Percentiles rank a stretch among this genome's conserved stretches.
phyloP scores from a whole-genome alignment of 2,329 filamentous ascomycete species.

The Pseudonectria foliicola region DNA sequence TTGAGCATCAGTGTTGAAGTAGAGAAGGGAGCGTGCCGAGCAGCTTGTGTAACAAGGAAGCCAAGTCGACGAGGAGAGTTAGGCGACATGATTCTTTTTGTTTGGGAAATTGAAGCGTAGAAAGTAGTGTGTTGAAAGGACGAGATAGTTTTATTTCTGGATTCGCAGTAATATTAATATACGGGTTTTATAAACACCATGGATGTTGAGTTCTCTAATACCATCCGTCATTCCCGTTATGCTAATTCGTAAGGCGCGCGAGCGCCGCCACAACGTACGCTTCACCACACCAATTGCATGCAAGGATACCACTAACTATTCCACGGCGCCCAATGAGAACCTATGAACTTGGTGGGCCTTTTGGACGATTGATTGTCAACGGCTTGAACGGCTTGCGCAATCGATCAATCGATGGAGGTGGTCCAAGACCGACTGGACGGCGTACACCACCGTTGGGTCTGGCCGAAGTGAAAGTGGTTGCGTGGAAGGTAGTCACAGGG shows the following conservation, averaged over 20 bases:
- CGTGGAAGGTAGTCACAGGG: constrained; percentile 41
- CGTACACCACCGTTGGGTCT: constrained; percentile 33
- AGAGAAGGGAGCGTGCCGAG: constrained; percentile 16
- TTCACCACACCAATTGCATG: constrained; percentile 1
- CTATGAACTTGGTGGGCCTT: constrained; percentile 12
- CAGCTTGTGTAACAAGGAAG: constrained; percentile 6
- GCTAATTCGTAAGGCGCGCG: constrained; percentile 15
- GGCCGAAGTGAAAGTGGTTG: constrained; percentile 40
- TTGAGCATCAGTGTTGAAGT: constrained; percentile 11
- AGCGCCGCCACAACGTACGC: background rate
- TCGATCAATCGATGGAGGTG: constrained; percentile 42
- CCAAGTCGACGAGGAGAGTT: constrained; percentile 13
- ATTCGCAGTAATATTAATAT: no score
- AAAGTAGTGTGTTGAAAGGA: background rate
- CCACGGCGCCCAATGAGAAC: background rate
- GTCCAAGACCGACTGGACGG: constrained; percentile 37
- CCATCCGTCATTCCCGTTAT: constrained; percentile 11
- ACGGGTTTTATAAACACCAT: no score
- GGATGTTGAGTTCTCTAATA: background rate
- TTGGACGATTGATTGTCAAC: constrained; percentile 42
- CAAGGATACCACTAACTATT: background rate
- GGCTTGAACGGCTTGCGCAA: constrained; percentile 51
- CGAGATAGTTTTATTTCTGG: constrained; percentile 1
- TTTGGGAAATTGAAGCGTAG: background rate
- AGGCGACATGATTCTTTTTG: constrained; percentile 12